Base-by-base conservation (phyloP, 176 grass and related monocot genomes). In the Calamus simplicifolius region DNA sequence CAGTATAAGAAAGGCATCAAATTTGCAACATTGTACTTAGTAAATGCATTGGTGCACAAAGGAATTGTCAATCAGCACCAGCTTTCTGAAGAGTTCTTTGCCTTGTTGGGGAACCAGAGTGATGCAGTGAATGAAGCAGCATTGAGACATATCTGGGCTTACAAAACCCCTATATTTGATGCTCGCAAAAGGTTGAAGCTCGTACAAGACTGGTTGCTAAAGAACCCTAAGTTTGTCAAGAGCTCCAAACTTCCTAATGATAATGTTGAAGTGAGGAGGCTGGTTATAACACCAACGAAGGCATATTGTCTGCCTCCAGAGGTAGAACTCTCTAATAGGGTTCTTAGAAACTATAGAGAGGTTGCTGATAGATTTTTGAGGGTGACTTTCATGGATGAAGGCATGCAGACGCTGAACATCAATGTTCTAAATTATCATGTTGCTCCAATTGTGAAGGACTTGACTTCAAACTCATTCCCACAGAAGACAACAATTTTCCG, bases 331-430 rank as follows among this genome's bases (percentile, higher is more conserved):
- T 84, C 86, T 5, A 95, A 95, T 35, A 82, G 86, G 18, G 77
- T 95, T 16, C 65, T 90, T 48, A 59, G 86, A 18, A 73, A 84
- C 16, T 95, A 95, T 53, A 73, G 57, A 21, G 70, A 80, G 19
- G 70, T 90, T 4, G 59, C 80, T 0, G 91, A 95, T 62, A 70
- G 86, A 28, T 95, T 95, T 65, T 59, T 95, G 80, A 89, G 91
- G 61, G 91, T 95, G 31, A 86, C 86, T 29, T 90, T 95, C 54
- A 95, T 79, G 77, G 91, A 95, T 27, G 91, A 95, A 69, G 86
- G 77, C 4, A 84, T 81, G 82, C 74, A 87, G 67, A 48, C 19
- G 5, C 71, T 95, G 2, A 95, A 90, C 58, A 90, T 54, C 57
- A 72, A 59, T 70, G 80, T 80, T 19, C 73, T 95, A 4, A 87